These are phyloP conservation scores for Podospora australis DNA, from an alignment of 495 filamentous ascomycete species.

Conservation along the genomic window DNA sequence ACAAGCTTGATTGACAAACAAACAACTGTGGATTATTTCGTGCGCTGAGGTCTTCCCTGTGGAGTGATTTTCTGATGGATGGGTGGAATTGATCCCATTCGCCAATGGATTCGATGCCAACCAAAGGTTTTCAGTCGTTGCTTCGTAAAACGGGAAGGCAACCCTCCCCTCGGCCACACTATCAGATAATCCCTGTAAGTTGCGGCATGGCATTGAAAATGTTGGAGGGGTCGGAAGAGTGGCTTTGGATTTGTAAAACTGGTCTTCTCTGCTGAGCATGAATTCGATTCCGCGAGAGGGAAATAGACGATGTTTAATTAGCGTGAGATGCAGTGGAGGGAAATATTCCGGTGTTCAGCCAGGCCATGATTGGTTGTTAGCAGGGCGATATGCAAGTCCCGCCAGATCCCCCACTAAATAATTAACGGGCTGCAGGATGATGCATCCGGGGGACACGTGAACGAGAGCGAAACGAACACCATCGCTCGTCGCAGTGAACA, in stretches of 20 bases:
- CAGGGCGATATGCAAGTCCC: constrained; percentile 3
- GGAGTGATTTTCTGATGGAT: too few species aligned
- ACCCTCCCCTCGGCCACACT: too few species aligned
- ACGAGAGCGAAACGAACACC: constrained; percentile 11
- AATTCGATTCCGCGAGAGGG: background rate
- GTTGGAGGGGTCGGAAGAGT: background rate
- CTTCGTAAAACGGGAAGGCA: too few species aligned
- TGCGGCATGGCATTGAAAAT: background rate
- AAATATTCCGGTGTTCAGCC: background rate
- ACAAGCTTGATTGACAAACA: too few species aligned
- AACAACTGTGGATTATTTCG: too few species aligned
- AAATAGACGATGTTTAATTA: background rate
- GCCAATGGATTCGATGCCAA: too few species aligned
- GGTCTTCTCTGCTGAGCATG: background rate
- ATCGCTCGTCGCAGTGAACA: background rate
- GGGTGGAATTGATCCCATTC: background rate
- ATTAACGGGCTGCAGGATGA: constrained; percentile 12
- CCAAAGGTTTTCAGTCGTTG: too few species aligned
- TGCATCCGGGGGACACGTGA: constrained; percentile 15
- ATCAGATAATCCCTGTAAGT: background rate
- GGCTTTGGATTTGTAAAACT: background rate
- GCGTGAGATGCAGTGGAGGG: background rate
- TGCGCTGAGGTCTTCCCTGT: too few species aligned
- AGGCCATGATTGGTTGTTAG: constrained; percentile 5
- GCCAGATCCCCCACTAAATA: constrained; percentile 7